A percentile compares a stretch with the other conserved stretches of the same genome.
These are phyloP conservation scores for Solanum sejunctum DNA, from an alignment of 257 asterid genomes.

Conservation along the genomic window DNA sequence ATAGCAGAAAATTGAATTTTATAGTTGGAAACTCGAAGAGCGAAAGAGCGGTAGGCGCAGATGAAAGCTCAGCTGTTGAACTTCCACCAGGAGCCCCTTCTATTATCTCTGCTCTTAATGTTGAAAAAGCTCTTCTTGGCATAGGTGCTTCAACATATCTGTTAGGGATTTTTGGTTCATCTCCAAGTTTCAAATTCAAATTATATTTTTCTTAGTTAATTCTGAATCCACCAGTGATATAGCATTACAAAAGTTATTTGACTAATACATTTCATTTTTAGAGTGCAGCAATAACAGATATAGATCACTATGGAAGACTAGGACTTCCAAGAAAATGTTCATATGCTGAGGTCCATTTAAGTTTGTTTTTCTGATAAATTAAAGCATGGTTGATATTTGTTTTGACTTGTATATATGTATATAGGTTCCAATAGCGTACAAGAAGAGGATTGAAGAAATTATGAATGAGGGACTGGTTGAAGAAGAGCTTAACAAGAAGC, in stretches of 20 bases:
- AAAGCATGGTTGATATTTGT: background rate
- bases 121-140: conserved; percentile 74
- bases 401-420: conserved; percentile 24
- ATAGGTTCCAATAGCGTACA: conserved; percentile 48
- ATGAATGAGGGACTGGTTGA: conserved; percentile 29
- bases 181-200: too few relatives aligned
- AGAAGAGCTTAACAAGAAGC: conserved; percentile 38
- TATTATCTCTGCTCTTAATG: conserved; percentile 61
- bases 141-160: conserved; percentile 21
- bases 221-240: too few relatives aligned
- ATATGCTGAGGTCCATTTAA: conserved; percentile 36
- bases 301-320: conserved; percentile 62
- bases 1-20: background rate
- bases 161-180: background rate
- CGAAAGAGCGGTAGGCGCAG: conserved; percentile 15
- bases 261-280: conserved; percentile 14
- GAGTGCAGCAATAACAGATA: conserved; percentile 80
- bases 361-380: background rate
- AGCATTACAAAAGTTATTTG: background rate
- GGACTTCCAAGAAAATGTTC: conserved; percentile 53
- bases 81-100: conserved; percentile 40
- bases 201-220: too few relatives aligned
- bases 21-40: conserved; percentile 8
- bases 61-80: conserved; percentile 11
- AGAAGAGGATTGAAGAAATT: conserved; percentile 31